Conservation (phyloP, 1,139 yeast genomes). For the Blastobotrys illinoisensis region DNA sequence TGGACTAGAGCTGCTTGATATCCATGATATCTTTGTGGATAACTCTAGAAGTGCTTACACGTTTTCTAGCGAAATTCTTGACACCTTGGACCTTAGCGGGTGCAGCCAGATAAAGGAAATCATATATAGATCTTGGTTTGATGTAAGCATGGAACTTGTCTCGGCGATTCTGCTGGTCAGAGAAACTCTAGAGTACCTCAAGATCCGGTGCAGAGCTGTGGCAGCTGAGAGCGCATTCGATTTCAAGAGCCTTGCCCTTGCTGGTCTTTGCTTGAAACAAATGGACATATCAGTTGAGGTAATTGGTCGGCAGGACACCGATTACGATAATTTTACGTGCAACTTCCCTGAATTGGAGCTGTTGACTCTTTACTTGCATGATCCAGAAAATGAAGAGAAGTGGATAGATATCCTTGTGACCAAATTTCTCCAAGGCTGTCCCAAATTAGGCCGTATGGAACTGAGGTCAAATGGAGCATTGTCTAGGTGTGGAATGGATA, state of each 20-base stretch:
- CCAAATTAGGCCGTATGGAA: neutral
- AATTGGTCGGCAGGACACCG: neutral
- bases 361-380: neutral
- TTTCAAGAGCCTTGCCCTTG: neutral
- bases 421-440: neutral
- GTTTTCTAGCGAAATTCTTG: no score
- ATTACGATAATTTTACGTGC: no score
- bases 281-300: neutral
- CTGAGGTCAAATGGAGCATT: no score
- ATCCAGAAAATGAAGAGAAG: neutral
- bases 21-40: neutral
- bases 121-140: no score
- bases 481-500: no score
- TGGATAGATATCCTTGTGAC: no score
- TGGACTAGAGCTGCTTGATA: neutral
- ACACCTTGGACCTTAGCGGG: neutral
- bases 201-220: neutral
- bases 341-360: neutral
- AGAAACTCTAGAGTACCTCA: neutral
- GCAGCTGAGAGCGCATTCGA: neutral
- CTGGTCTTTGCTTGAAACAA: neutral
- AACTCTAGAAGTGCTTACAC: no score
- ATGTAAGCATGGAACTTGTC: no score
- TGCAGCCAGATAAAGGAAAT: neutral
- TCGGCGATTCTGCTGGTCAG: neutral